Percentiles rank a stretch among this genome's conserved stretches.
phyloP scores from a whole-genome alignment of 2,329 filamentous ascomycete genomes.

The Aureobasidium zeae region DNA sequence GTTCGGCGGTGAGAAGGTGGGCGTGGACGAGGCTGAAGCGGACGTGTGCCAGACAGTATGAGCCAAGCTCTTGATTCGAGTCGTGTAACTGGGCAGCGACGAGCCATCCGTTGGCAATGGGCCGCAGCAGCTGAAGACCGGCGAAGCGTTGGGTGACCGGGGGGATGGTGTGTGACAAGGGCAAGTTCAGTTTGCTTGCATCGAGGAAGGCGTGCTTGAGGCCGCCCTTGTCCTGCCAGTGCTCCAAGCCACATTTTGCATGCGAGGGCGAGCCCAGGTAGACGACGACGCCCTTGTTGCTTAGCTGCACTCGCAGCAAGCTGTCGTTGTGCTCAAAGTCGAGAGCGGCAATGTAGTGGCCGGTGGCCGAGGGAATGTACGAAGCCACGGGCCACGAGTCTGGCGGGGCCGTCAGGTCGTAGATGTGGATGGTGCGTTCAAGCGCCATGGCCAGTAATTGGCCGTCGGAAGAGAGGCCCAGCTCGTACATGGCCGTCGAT shows the following conservation, averaged over 20 bases:
- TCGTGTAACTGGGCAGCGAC: constrained; percentile 27
- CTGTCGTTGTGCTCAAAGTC: constrained; percentile 28
- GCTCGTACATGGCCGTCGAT: constrained; percentile 23
- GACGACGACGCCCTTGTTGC: constrained; percentile 27
- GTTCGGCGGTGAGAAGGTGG: constrained; percentile 19
- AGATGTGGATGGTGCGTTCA: constrained; percentile 29
- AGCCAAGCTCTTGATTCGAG: constrained; percentile 20
- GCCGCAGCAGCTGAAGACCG: constrained; percentile 26
- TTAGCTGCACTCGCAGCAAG: constrained; percentile 26
- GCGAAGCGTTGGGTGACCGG: constrained; percentile 3
- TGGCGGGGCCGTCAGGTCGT: constrained; percentile 24
- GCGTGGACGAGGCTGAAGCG: constrained; percentile 17
- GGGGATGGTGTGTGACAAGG: neutral
- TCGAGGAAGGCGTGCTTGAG: constrained; percentile 27
- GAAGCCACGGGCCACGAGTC: constrained; percentile 27
- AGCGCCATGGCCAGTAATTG: constrained; percentile 27
- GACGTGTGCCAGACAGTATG: constrained; percentile 25
- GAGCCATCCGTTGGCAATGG: constrained; percentile 23
- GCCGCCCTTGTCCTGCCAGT: constrained; percentile 28
- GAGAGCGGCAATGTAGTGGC: constrained; percentile 29
- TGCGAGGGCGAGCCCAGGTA: constrained; percentile 26
- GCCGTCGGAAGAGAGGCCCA: constrained; percentile 27
- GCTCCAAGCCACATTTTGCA: constrained; percentile 20
- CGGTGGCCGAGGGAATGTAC: constrained; percentile 26
- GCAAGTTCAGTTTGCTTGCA: constrained; percentile 17